Conservation (phyloP, 1,284 basidiomycete species). For the Cryptococcus neoformans region DNA sequence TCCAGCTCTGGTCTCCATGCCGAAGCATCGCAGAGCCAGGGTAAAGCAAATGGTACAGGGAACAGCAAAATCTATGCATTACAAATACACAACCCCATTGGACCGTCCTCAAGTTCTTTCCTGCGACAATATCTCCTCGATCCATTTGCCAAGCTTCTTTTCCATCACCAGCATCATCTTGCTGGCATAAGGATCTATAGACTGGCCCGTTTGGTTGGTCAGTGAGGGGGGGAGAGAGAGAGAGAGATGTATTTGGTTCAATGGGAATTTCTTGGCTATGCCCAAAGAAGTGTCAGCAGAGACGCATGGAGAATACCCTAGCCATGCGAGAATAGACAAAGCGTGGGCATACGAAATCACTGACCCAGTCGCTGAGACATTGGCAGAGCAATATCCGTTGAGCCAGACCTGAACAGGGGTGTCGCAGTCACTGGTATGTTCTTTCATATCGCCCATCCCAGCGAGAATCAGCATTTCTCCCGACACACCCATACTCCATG, state of each 20-base stretch:
- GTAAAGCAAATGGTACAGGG: too few species aligned
- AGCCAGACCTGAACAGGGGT: slow-evolving; percentile 62
- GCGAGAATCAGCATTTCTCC: not conserved
- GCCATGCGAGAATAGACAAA: not conserved
- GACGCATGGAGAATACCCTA: too few species aligned
- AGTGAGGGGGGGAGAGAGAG: slow-evolving; percentile 36
- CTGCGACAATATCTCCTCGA: slow-evolving; percentile 22
- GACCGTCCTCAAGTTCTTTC: not conserved
- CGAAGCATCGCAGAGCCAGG: too few species aligned
- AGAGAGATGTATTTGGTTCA: slow-evolving; percentile 44
- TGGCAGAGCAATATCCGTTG: slow-evolving; percentile 62
- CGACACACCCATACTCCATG: not conserved
- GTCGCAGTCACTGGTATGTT: slow-evolving; percentile 58
- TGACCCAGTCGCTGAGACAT: slow-evolving; percentile 77
- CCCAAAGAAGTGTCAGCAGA: not conserved
- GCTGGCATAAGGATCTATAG: slow-evolving; percentile 37
- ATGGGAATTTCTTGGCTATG: slow-evolving; percentile 38
- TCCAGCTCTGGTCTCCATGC: too few species aligned
- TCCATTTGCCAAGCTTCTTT: slow-evolving; percentile 41
- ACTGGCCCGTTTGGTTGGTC: slow-evolving; percentile 28
- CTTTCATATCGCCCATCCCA: slow-evolving; percentile 11
- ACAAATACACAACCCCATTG: not conserved
- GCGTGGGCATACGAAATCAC: slow-evolving; percentile 19
- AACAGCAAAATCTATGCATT: too few species aligned
- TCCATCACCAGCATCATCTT: slow-evolving; percentile 42